Evolutionary conservation across 441 rosid species (phyloP).

Genomic region (Eruca vesicaria): DNA sequence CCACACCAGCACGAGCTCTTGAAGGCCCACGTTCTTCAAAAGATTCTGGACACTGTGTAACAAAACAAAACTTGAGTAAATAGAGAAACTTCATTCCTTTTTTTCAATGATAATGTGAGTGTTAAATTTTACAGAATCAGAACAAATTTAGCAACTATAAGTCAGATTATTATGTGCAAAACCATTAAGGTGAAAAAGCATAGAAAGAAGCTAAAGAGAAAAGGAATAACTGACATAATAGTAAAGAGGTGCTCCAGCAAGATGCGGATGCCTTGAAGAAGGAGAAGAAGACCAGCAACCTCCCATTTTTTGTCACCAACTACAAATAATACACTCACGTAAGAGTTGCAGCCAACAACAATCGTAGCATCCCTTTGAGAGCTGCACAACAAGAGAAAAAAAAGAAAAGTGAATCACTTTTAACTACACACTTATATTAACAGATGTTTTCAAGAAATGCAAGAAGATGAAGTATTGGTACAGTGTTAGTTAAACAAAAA

Average conservation of each 20-base stretch:
- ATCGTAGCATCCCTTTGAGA: neutral
- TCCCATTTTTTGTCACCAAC: constrained; percentile 56
- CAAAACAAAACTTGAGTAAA: constrained; percentile 20
- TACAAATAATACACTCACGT: neutral
- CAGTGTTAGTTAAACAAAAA: neutral
- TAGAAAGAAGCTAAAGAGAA: neutral
- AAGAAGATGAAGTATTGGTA: neutral
- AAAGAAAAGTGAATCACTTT: neutral
- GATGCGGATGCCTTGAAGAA: constrained; percentile 70
- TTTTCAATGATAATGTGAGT: neutral
- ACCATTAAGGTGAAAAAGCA: neutral
- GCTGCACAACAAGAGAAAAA: neutral
- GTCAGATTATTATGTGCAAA: neutral
- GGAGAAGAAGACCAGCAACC: constrained; percentile 85
- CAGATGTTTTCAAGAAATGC: neutral
- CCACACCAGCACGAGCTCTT: constrained; percentile 40
- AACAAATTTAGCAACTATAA: neutral
- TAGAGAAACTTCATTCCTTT: constrained; percentile 4
- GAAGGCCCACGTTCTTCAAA: constrained; percentile 43
- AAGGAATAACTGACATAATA: constrained; percentile 57
- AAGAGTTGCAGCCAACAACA: neutral
- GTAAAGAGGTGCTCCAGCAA: constrained; percentile 74
- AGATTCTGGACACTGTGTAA: constrained; percentile 53
- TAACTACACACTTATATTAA: neutral
- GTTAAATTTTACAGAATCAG: neutral